Evolutionary conservation across 2,329 filamentous ascomycete species (phyloP).

Genomic region (Aureobasidium zeae): DNA sequence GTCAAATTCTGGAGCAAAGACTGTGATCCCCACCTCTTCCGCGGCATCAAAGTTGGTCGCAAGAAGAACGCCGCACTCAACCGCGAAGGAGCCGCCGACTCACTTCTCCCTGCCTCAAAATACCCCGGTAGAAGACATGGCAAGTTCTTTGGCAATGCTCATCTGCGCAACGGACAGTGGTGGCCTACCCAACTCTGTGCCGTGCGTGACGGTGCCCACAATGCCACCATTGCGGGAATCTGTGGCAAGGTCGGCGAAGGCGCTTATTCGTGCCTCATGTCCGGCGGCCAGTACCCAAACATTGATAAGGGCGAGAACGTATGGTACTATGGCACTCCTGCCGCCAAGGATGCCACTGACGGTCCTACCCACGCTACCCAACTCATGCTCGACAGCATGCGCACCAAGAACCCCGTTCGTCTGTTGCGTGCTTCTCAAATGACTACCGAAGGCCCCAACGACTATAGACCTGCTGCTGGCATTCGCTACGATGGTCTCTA

Average conservation of each 20-base stretch:
- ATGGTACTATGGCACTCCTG: slow-evolving; percentile 44
- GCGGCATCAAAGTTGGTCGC: slow-evolving; percentile 32
- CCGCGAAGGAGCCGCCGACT: slow-evolving; percentile 17
- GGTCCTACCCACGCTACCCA: slow-evolving; percentile 33
- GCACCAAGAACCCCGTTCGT: slow-evolving; percentile 36
- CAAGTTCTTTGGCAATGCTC: slow-evolving; percentile 32
- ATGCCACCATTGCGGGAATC: slow-evolving; percentile 42
- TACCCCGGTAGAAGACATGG: slow-evolving; percentile 21
- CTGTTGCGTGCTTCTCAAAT: slow-evolving; percentile 41
- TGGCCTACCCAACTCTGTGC: slow-evolving; percentile 45
- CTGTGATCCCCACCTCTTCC: slow-evolving; percentile 39
- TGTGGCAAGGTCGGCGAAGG: slow-evolving; percentile 38
- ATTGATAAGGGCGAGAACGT: slow-evolving; percentile 42
- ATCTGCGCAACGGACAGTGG: slow-evolving; percentile 43
- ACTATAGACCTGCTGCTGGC: slow-evolving; percentile 39
- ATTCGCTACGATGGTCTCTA: slow-evolving; percentile 53
- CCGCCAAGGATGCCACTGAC: slow-evolving; percentile 23
- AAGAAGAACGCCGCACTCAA: slow-evolving; percentile 12
- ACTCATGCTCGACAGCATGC: slow-evolving; percentile 34
- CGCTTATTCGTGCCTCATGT: slow-evolving; percentile 48
- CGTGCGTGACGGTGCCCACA: slow-evolving; percentile 47
- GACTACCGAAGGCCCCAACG: slow-evolving; percentile 26
- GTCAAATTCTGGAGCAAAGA: slow-evolving; percentile 35
- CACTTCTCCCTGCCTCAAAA: slow-evolving; percentile 20
- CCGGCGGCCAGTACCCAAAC: slow-evolving; percentile 39